A percentile compares a stretch with the other conserved stretches of the same genome.
Evolutionary conservation across 305 asterid genomes (phyloP).

Genomic region (Coffea humblotiana): DNA sequence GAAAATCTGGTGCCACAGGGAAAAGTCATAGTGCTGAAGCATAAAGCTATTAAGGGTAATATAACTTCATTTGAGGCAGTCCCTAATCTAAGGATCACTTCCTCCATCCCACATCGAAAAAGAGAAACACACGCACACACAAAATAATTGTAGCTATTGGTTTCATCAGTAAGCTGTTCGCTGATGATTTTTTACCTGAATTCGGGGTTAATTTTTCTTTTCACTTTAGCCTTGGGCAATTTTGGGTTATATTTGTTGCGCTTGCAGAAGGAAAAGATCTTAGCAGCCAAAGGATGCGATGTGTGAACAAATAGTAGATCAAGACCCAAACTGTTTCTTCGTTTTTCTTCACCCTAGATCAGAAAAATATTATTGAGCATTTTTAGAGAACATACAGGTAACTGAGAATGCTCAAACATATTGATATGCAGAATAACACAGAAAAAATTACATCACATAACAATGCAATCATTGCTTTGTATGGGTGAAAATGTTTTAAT

Average conservation of each 20-base stretch:
- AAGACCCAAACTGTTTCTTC: conserved; percentile 47
- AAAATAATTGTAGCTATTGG: background rate
- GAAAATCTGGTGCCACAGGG: background rate
- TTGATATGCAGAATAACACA: background rate
- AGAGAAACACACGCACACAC: background rate
- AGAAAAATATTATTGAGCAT: conserved; percentile 18
- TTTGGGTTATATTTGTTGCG: conserved; percentile 43
- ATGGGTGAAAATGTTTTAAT: background rate
- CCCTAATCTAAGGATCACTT: background rate
- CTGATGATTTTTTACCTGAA: conserved; percentile 35
- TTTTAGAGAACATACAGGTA: background rate
- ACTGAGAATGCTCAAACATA: background rate
- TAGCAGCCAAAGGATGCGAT: conserved; percentile 48
- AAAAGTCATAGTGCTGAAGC: background rate
- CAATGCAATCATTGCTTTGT: too few species aligned
- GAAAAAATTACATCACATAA: background rate
- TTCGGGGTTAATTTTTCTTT: conserved; percentile 43
- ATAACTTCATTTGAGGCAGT: background rate
- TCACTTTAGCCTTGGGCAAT: conserved; percentile 44
- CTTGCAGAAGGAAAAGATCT: conserved; percentile 37
- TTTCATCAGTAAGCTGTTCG: background rate
- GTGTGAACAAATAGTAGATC: conserved; percentile 46
- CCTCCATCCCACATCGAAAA: background rate
- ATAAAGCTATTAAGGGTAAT: background rate
- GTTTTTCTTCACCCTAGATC: conserved; percentile 53